Evolutionary conservation across 257 asterid species (phyloP).

Genomic region (Schizonepeta tenuifolia): DNA sequence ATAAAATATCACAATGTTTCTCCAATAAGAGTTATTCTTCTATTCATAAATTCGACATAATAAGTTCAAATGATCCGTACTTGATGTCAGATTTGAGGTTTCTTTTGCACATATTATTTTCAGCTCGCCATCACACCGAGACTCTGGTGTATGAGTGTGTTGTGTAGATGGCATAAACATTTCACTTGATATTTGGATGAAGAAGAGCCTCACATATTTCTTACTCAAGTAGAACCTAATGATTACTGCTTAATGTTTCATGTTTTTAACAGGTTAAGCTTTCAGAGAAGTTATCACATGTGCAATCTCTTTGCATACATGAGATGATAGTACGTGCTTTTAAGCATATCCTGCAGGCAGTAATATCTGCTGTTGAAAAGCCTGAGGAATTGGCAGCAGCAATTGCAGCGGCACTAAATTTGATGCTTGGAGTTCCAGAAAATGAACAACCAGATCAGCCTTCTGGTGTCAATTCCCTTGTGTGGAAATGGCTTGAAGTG

Average conservation of each 20-base stretch:
- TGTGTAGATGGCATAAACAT: slow-evolving; percentile 1
- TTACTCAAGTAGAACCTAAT: slow-evolving; percentile 29
- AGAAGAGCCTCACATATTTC: slow-evolving; percentile 19
- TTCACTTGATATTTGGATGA: slow-evolving; percentile 12
- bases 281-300: slow-evolving; percentile 93
- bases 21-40: background rate
- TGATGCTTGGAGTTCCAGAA: slow-evolving; percentile 92
- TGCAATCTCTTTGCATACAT: slow-evolving; percentile 94
- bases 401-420: slow-evolving; percentile 80
- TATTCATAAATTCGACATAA: slow-evolving; percentile 4
- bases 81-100: slow-evolving; percentile 27
- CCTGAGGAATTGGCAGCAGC: slow-evolving; percentile 73
- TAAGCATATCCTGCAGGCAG: slow-evolving; percentile 91
- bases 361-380: slow-evolving; percentile 70
- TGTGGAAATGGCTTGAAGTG: slow-evolving; percentile 90
- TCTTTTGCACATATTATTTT: background rate
- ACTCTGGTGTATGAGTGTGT: slow-evolving; percentile 20
- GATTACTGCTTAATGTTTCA: slow-evolving; percentile 30
- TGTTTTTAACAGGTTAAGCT: slow-evolving; percentile 79
- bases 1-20: background rate
- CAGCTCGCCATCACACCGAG: background rate
- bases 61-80: slow-evolving; percentile 8
- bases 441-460: slow-evolving; percentile 49
- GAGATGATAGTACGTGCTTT: slow-evolving; percentile 97
- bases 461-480: slow-evolving; percentile 66